A percentile compares a stretch with the other conserved stretches of the same genome.
These are phyloP conservation scores for Crotalaria pallida DNA, from an alignment of 306 rosid species.

Conservation along the genomic window DNA sequence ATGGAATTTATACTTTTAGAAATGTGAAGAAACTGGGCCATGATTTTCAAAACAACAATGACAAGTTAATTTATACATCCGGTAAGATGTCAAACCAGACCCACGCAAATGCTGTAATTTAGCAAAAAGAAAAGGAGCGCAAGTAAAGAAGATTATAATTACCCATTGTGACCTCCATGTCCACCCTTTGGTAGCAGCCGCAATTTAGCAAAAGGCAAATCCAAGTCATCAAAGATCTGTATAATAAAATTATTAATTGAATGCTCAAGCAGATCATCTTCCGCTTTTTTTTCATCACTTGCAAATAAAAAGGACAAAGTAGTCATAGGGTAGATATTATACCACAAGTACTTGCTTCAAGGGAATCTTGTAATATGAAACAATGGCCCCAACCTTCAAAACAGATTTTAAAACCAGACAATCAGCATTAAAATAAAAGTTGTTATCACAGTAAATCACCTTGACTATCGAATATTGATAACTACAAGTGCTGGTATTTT, in stretches of 20 bases:
- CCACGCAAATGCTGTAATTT: not conserved
- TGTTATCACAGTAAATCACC: not conserved
- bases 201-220: conserved; percentile 83
- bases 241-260: conserved; percentile 13
- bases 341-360: conserved; percentile 93
- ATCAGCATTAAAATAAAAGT: conserved; percentile 23
- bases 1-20: not conserved
- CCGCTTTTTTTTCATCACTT: not conserved
- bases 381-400: conserved; percentile 84
- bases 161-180: conserved; percentile 99
- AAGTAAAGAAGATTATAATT: conserved; percentile 18
- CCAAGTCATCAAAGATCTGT: conserved; percentile 90
- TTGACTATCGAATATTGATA: not conserved
- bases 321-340: conserved; percentile 26
- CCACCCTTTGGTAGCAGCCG: conserved; percentile 95
- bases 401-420: conserved; percentile 24
- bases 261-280: conserved; percentile 9
- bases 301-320: not conserved
- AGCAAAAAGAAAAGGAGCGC: conserved; percentile 13
- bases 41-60: not conserved
- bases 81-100: not conserved
- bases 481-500: not conserved
- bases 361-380: conserved; percentile 86
- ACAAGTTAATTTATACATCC: not conserved
- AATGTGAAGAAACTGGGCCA: not conserved